Evolutionary conservation across 768 basidiomycete genomes (phyloP).

Genomic region (Leccinum longicurvipes): DNA sequence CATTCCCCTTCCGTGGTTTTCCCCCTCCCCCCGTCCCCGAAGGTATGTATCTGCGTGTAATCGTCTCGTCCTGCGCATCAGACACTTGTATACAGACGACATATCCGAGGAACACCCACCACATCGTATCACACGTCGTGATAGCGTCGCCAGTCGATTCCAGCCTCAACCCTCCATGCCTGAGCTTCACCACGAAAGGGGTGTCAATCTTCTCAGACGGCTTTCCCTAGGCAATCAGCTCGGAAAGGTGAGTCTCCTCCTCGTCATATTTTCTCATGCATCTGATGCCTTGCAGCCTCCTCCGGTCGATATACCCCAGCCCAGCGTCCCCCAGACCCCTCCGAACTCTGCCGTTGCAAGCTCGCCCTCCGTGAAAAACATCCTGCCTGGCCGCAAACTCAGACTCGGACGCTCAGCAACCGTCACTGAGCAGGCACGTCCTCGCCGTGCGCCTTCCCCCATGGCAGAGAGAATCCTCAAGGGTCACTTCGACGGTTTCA

Average conservation of each 20-base stretch:
- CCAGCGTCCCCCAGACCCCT: conserved; percentile 42
- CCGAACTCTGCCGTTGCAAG: conserved; percentile 48
- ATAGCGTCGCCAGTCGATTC: conserved; percentile 57
- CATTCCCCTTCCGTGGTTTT: conserved; percentile 59
- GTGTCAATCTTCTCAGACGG: conserved; percentile 66
- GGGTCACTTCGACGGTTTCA: conserved; percentile 90
- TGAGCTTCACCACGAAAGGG: conserved; percentile 57
- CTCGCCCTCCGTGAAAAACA: conserved; percentile 12
- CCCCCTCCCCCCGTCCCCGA: conserved; percentile 56
- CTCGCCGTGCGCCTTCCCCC: conserved; percentile 72
- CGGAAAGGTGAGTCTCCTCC: conserved; percentile 45
- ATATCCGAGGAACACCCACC: conserved; percentile 40
- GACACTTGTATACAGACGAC: conserved; percentile 34
- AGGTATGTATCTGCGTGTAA: conserved; percentile 40
- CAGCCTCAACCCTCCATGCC: conserved; percentile 42
- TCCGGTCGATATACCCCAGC: conserved; percentile 18
- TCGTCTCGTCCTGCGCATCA: background rate
- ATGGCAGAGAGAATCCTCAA: conserved; percentile 91
- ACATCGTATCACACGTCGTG: conserved; percentile 53
- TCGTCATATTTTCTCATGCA: background rate
- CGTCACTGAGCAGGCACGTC: conserved; percentile 43
- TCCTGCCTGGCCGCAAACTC: conserved; percentile 32
- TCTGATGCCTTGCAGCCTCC: conserved; percentile 8
- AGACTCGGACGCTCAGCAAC: conserved; percentile 56
- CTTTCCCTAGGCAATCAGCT: conserved; percentile 68